Conservation (phyloP, 805 yeast species). For the Wickerhamomyces bovis region DNA sequence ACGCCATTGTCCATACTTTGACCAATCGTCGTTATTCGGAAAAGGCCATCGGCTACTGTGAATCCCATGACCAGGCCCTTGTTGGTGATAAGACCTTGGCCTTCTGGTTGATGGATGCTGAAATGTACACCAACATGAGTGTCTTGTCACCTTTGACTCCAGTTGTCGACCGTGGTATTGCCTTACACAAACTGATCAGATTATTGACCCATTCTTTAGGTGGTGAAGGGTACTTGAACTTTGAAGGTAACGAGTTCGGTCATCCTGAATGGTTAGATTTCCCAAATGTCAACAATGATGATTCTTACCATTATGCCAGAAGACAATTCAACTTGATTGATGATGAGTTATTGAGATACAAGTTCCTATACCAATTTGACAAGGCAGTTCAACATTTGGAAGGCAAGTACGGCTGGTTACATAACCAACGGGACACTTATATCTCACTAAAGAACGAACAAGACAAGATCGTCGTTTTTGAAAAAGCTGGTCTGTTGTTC, state of each 20-base stretch:
- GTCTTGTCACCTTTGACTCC: constrained; percentile 65
- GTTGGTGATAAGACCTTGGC: constrained; percentile 97
- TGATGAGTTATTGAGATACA: constrained; percentile 76
- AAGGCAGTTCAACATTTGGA: constrained; percentile 78
- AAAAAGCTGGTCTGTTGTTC: constrained; percentile 79
- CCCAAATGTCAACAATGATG: constrained; percentile 84
- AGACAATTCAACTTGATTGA: constrained; percentile 86
- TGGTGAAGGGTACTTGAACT: constrained; percentile 93
- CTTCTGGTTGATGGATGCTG: constrained; percentile 97
- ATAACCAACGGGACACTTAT: constrained; percentile 65
- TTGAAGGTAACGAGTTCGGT: constrained; percentile 97
- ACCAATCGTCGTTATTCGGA: constrained; percentile 87
- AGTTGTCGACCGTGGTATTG: constrained; percentile 80
- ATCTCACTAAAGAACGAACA: constrained; percentile 82
- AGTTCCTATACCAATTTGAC: constrained; percentile 76
- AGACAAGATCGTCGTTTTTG: constrained; percentile 86
- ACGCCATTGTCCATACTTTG: constrained; percentile 69
- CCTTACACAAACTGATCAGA: constrained; percentile 88
- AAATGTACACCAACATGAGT: constrained; percentile 96
- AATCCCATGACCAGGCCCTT: constrained; percentile 94
- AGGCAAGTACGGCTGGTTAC: constrained; percentile 62
- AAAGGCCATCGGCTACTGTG: constrained; percentile 86
- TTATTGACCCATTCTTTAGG: constrained; percentile 85
- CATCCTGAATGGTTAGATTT: constrained; percentile 99
- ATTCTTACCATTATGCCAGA: constrained; percentile 89